A percentile compares a stretch with the other conserved stretches of the same genome.
phyloP scores from a whole-genome alignment of 2,329 filamentous ascomycete genomes.

The Hypoxylon sp. region DNA sequence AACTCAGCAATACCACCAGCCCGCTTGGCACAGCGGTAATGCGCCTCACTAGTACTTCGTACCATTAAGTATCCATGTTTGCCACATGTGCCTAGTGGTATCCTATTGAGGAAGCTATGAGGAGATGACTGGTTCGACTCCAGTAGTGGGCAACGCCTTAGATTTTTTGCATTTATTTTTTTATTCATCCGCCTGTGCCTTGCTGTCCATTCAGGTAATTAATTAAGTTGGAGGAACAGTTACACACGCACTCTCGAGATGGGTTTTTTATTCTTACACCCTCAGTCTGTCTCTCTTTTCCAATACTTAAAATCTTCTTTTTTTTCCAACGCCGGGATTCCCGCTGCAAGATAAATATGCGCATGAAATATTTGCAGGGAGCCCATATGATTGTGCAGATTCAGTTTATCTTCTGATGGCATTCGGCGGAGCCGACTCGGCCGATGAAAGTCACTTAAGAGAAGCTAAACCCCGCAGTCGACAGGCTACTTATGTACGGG shows the following conservation, averaged over 20 bases:
- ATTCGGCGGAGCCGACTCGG: conserved; percentile 6
- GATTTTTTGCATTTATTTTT: background rate
- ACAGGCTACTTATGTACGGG: background rate
- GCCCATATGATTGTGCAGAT: background rate
- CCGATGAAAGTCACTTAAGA: background rate
- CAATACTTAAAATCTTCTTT: background rate
- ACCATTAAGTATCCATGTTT: conserved; percentile 1
- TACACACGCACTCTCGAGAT: too few species aligned
- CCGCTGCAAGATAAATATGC: background rate
- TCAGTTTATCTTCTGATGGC: background rate
- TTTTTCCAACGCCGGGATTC: background rate
- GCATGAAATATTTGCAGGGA: background rate
- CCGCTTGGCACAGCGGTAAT: conserved; percentile 36
- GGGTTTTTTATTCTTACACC: background rate
- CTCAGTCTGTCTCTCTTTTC: background rate
- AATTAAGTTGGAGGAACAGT: too few species aligned
- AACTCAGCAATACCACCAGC: background rate
- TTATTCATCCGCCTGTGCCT: too few species aligned
- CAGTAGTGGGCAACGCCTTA: conserved; percentile 23
- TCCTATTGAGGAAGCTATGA: conserved; percentile 33
- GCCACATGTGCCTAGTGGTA: conserved; percentile 1
- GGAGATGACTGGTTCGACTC: conserved; percentile 38
- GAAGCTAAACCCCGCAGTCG: background rate
- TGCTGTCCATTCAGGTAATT: too few species aligned
- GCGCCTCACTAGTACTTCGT: conserved; percentile 34